phyloP scores from a whole-genome alignment of 2,329 filamentous ascomycete species.

The Aspergillus alliaceus region DNA sequence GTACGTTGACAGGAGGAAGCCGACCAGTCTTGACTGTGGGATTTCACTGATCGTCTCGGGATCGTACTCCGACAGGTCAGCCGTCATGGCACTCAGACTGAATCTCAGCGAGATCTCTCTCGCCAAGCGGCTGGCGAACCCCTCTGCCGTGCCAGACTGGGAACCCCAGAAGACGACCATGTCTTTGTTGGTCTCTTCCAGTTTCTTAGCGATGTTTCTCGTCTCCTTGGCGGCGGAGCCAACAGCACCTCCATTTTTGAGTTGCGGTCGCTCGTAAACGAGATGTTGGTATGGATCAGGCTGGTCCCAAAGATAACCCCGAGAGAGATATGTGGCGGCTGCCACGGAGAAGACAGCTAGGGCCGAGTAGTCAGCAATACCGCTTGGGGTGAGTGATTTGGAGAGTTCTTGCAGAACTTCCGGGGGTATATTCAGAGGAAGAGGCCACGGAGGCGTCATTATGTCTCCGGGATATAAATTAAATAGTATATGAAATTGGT shows the following conservation, averaged over 20 bases:
- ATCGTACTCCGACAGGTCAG: slow-evolving; percentile 91
- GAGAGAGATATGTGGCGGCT: slow-evolving; percentile 42
- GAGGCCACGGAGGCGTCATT: neutral
- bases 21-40: slow-evolving; percentile 77
- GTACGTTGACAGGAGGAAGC: slow-evolving; percentile 92
- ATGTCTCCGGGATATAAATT: neutral
- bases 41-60: slow-evolving; percentile 80
- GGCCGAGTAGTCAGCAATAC: slow-evolving; percentile 36
- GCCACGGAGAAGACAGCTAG: slow-evolving; percentile 38
- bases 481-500: neutral
- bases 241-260: slow-evolving; percentile 29
- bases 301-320: slow-evolving; percentile 49
- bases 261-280: slow-evolving; percentile 52
- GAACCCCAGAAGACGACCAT: slow-evolving; percentile 93
- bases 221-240: slow-evolving; percentile 34
- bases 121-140: slow-evolving; percentile 84
- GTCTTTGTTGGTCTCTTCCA: slow-evolving; percentile 55
- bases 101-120: slow-evolving; percentile 90
- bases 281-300: slow-evolving; percentile 52
- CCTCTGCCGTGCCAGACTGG: slow-evolving; percentile 91
- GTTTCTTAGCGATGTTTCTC: slow-evolving; percentile 48
- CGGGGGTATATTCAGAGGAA: slow-evolving; percentile 11
- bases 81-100: slow-evolving; percentile 90
- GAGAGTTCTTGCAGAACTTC: slow-evolving; percentile 20
- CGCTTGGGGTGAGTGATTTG: slow-evolving; percentile 20